Conservation (phyloP, 1,139 yeast species). For the Candida sp. region DNA sequence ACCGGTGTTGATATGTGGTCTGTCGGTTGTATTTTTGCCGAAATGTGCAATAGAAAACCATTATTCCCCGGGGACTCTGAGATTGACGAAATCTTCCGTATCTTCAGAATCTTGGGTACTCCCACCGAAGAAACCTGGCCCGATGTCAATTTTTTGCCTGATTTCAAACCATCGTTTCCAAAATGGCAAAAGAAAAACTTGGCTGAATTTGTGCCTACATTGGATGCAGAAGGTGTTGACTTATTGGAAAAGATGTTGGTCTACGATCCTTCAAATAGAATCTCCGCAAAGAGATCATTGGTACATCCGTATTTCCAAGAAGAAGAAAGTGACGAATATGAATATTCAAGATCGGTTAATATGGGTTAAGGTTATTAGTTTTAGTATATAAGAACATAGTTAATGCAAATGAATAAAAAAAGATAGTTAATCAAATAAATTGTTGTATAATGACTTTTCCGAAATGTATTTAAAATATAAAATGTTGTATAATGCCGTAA, state of each 20-base stretch:
- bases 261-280: constrained; percentile 92
- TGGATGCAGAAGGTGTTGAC: constrained; percentile 82
- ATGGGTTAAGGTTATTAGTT: constrained; percentile 29
- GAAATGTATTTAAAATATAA: too few species aligned
- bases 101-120: constrained; percentile 90
- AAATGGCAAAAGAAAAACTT: constrained; percentile 84
- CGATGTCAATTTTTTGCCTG: constrained; percentile 90
- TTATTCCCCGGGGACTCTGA: constrained; percentile 97
- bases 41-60: constrained; percentile 96
- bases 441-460: too few species aligned
- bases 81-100: constrained; percentile 94
- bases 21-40: constrained; percentile 97
- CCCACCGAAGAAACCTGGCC: constrained; percentile 97
- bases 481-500: too few species aligned
- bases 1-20: constrained; percentile 99
- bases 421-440: not conserved
- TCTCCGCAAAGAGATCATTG: constrained; percentile 92
- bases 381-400: too few species aligned
- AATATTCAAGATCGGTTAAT: constrained; percentile 33
- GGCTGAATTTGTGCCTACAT: constrained; percentile 69
- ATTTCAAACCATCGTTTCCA: constrained; percentile 93
- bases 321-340: constrained; percentile 17
- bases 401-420: not conserved
- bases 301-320: constrained; percentile 83
- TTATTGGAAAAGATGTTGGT: constrained; percentile 75